A percentile compares a stretch with the other conserved stretches of the same genome.
These are phyloP conservation scores for Paradendryphiella salina DNA, from an alignment of 2,329 filamentous ascomycete genomes.

Conservation along the genomic window DNA sequence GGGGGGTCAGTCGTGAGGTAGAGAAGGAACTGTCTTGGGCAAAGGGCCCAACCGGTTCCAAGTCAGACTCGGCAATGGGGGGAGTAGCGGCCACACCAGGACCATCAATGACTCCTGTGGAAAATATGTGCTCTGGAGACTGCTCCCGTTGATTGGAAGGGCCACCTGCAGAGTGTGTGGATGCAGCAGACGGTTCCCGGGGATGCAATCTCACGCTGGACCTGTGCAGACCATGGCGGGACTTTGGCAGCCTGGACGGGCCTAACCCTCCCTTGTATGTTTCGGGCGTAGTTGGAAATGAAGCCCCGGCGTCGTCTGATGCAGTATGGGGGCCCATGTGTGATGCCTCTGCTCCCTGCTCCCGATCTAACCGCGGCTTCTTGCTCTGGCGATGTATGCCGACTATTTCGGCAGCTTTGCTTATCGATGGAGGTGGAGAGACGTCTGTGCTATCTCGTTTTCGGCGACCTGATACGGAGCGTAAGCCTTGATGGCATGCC, in stretches of 20 bases:
- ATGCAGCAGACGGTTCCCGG: conserved; percentile 31
- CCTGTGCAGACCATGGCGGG: conserved; percentile 21
- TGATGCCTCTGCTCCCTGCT: conserved; percentile 22
- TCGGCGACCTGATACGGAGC: conserved; percentile 41
- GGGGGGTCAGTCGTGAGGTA: conserved; percentile 49
- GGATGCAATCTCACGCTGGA: conserved; percentile 30
- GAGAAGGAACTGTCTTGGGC: conserved; percentile 22
- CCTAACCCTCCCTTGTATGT: conserved; percentile 38
- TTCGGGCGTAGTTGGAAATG: conserved; percentile 45
- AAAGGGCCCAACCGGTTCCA: conserved; percentile 61
- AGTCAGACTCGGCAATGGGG: conserved; percentile 72
- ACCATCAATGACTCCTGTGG: conserved; percentile 36
- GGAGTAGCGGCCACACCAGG: conserved; percentile 70
- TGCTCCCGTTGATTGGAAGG: conserved; percentile 18
- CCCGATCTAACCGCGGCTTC: conserved; percentile 49
- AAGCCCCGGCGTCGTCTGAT: conserved; percentile 41
- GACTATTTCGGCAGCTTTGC: conserved; percentile 57
- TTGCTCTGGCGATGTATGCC: conserved; percentile 56
- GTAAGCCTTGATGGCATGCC: conserved; percentile 23
- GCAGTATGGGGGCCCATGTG: conserved; percentile 30
- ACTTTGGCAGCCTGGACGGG: conserved; percentile 27
- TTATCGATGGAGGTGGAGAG: conserved; percentile 57
- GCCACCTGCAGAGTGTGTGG: conserved; percentile 24
- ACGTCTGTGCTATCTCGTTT: conserved; percentile 48
- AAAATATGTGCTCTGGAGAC: conserved; percentile 28